Evolutionary conservation across 441 rosid genomes (phyloP).

Genomic region (California macrophylla): DNA sequence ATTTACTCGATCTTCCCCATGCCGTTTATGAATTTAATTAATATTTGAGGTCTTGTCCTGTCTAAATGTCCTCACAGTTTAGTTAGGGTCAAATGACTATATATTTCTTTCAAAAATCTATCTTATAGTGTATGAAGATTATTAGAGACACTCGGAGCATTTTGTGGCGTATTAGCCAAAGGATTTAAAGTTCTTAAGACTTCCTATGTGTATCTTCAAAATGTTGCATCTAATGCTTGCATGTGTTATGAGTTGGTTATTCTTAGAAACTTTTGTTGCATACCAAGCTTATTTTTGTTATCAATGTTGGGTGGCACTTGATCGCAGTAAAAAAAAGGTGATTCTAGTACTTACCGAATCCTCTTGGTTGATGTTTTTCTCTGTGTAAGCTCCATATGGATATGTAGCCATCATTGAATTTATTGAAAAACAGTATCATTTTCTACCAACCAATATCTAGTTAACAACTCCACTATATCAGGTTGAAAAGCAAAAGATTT

Average conservation of each 20-base stretch:
- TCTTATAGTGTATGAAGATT: background rate
- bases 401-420: background rate
- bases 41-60: background rate
- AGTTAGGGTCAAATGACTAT: background rate
- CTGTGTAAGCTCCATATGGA: background rate
- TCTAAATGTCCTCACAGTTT: background rate
- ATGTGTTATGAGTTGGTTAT: background rate
- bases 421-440: background rate
- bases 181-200: background rate
- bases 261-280: background rate
- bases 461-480: conserved; percentile 21
- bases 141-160: background rate
- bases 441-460: background rate
- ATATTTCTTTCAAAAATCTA: background rate
- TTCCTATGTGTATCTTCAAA: background rate
- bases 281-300: background rate
- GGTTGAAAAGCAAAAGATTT: conserved; percentile 82
- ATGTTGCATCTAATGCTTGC: background rate
- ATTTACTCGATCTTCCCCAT: background rate
- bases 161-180: background rate
- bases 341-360: background rate
- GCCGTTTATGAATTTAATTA: background rate
- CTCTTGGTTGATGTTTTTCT: background rate
- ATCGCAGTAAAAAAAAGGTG: background rate
- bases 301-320: background rate